Evolutionary conservation across 2,329 filamentous ascomycete species (phyloP).

Genomic region (Aspergillus luchuensis): DNA sequence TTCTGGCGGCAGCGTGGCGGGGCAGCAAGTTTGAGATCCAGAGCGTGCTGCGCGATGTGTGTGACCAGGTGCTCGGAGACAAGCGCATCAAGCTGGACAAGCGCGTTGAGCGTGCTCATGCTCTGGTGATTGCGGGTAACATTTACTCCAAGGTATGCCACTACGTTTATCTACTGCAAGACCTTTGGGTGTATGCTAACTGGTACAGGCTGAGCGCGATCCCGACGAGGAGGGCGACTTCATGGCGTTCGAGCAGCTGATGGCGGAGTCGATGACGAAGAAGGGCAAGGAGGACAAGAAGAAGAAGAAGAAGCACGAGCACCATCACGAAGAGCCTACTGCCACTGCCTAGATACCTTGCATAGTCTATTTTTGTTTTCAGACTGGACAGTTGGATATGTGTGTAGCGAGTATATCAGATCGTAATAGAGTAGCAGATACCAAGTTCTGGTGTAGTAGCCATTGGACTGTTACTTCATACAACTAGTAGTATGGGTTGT

Average conservation of each 20-base stretch:
- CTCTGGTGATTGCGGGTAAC: constrained; percentile 82
- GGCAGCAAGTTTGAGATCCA: constrained; percentile 98
- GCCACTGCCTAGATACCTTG: constrained; percentile 12
- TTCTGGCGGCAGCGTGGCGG: constrained; percentile 92
- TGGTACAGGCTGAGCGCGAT: constrained; percentile 73
- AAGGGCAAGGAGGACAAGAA: constrained; percentile 81
- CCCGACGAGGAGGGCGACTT: constrained; percentile 98
- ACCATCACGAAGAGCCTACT: constrained; percentile 20
- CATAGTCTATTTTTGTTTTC: constrained; percentile 1
- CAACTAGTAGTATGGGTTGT: too few species aligned
- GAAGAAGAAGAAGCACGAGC: constrained; percentile 56
- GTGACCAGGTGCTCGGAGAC: constrained; percentile 80
- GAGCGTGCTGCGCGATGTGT: constrained; percentile 90
- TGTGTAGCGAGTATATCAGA: constrained; percentile 3
- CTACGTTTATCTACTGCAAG: not conserved
- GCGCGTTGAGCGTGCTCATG: constrained; percentile 86
- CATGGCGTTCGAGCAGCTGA: constrained; percentile 97
- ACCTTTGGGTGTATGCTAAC: constrained; percentile 15
- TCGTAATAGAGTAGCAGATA: too few species aligned
- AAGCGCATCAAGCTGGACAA: constrained; percentile 79
- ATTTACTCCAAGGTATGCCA: constrained; percentile 78
- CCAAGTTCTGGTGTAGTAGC: not conserved
- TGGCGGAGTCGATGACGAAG: constrained; percentile 93
- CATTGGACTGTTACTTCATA: too few species aligned
- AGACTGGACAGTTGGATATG: constrained; percentile 9